These are phyloP conservation scores for Pichia gijzeniarum DNA, from an alignment of 805 yeast genomes.

Conservation along the genomic window DNA sequence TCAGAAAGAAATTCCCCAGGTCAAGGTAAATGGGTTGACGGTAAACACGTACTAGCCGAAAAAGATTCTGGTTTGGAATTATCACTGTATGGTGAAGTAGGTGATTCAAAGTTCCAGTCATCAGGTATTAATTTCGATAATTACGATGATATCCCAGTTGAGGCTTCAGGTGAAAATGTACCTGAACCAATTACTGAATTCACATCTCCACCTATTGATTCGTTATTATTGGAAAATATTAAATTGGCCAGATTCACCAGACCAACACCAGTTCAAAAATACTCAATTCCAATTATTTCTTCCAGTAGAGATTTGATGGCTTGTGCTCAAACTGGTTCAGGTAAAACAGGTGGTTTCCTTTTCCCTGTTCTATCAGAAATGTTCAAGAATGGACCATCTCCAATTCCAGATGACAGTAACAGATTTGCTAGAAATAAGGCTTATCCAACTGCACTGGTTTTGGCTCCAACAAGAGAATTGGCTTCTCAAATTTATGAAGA, in stretches of 20 bases:
- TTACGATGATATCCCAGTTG: slow-evolving; percentile 98
- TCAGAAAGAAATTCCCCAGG: slow-evolving; percentile 33
- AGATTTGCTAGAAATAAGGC: slow-evolving; percentile 66
- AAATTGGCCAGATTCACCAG: slow-evolving; percentile 81
- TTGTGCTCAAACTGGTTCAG: slow-evolving; percentile 98
- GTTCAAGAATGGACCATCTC: slow-evolving; percentile 80
- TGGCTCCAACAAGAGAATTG: slow-evolving; percentile 99
- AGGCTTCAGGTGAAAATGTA: slow-evolving; percentile 90
- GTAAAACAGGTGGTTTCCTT: slow-evolving; percentile 99
- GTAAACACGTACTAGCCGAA: slow-evolving; percentile 80
- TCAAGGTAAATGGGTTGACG: slow-evolving; percentile 81
- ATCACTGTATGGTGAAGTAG: slow-evolving; percentile 77
- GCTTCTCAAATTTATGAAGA: slow-evolving; percentile 96
- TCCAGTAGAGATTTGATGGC: slow-evolving; percentile 77
- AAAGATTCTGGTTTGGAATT: slow-evolving; percentile 63
- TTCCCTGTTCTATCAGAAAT: slow-evolving; percentile 96
- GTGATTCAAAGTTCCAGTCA: slow-evolving; percentile 72
- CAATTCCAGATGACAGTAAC: slow-evolving; percentile 38
- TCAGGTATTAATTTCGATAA: slow-evolving; percentile 98
- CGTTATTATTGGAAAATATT: slow-evolving; percentile 79
- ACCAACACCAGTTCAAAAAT: slow-evolving; percentile 96
- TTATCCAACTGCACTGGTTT: slow-evolving; percentile 86
- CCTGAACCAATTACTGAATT: slow-evolving; percentile 90
- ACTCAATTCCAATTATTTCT: slow-evolving; percentile 72
- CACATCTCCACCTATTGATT: slow-evolving; percentile 88